These are phyloP conservation scores for Pulicaria dysenterica DNA, from an alignment of 129 eudicot species.

Conservation along the genomic window DNA sequence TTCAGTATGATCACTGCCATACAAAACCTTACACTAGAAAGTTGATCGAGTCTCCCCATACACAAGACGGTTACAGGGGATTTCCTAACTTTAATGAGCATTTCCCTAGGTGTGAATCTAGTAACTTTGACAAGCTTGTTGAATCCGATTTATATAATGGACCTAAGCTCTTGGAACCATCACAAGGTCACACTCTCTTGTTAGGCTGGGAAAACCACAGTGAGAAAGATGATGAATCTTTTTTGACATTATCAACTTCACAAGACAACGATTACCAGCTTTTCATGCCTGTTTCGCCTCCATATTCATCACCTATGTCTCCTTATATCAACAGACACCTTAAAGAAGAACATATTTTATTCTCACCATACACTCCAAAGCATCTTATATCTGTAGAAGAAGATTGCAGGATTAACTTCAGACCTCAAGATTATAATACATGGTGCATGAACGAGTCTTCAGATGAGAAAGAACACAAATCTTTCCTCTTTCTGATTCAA, in stretches of 20 bases:
- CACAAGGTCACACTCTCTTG: slow-evolving; percentile 28
- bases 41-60: not conserved
- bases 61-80: not conserved
- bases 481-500: slow-evolving; percentile 30
- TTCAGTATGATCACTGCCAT: slow-evolving; percentile 22
- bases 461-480: slow-evolving; percentile 32
- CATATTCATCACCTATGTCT: slow-evolving; percentile 29
- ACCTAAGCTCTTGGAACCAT: slow-evolving; percentile 38
- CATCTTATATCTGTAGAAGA: slow-evolving; percentile 41
- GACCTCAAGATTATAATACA: slow-evolving; percentile 23
- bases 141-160: slow-evolving; percentile 30
- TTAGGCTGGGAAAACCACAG: slow-evolving; percentile 55
- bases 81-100: slow-evolving; percentile 30
- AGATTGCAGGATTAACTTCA: slow-evolving; percentile 24
- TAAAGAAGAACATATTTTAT: slow-evolving; percentile 29
- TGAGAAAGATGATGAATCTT: slow-evolving; percentile 29
- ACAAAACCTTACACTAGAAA: slow-evolving; percentile 16
- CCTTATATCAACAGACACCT: slow-evolving; percentile 33
- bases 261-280: slow-evolving; percentile 31
- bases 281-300: slow-evolving; percentile 22
- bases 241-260: slow-evolving; percentile 28
- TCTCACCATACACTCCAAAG: slow-evolving; percentile 36
- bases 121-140: slow-evolving; percentile 31
- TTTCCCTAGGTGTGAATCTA: slow-evolving; percentile 30
- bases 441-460: slow-evolving; percentile 28